A percentile compares a stretch with the other conserved stretches of the same genome.
phyloP scores from a whole-genome alignment of 2,329 filamentous ascomycete genomes.

The Thelonectria blattea region DNA sequence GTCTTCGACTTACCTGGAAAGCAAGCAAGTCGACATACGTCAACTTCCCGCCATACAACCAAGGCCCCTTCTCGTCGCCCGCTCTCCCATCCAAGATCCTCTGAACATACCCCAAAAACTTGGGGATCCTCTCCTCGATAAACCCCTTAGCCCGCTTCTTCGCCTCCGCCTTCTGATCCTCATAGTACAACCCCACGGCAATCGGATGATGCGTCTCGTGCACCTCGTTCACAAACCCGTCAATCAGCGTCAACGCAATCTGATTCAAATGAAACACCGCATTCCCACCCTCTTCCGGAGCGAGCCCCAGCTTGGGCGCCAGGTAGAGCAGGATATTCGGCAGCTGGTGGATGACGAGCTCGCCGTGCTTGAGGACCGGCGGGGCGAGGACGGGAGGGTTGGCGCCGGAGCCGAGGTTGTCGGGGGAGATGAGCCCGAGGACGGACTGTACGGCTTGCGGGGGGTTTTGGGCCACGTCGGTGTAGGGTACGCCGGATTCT shows the following conservation, averaged over 20 bases:
- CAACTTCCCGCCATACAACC: constrained; percentile 68
- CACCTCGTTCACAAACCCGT: constrained; percentile 71
- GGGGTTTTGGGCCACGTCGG: constrained; percentile 53
- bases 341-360: constrained; percentile 70
- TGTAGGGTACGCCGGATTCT: constrained; percentile 68
- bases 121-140: constrained; percentile 68
- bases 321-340: constrained; percentile 77
- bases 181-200: constrained; percentile 65
- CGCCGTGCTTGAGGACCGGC: constrained; percentile 68
- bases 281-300: constrained; percentile 47
- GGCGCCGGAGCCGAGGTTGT: constrained; percentile 54
- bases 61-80: constrained; percentile 63
- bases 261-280: constrained; percentile 65
- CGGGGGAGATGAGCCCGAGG: constrained; percentile 51
- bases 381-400: constrained; percentile 73
- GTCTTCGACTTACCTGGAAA: constrained; percentile 63
- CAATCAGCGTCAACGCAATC: constrained; percentile 72
- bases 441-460: constrained; percentile 60
- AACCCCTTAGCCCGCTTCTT: constrained; percentile 64
- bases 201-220: constrained; percentile 82
- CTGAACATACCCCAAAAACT: constrained; percentile 75
- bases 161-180: constrained; percentile 75
- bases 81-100: constrained; percentile 63
- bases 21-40: constrained; percentile 77
- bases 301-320: constrained; percentile 64